A percentile compares a stretch with the other conserved stretches of the same genome.
phyloP scores from a whole-genome alignment of 257 asterid genomes.

The Lithospermum erythrorhizon region DNA sequence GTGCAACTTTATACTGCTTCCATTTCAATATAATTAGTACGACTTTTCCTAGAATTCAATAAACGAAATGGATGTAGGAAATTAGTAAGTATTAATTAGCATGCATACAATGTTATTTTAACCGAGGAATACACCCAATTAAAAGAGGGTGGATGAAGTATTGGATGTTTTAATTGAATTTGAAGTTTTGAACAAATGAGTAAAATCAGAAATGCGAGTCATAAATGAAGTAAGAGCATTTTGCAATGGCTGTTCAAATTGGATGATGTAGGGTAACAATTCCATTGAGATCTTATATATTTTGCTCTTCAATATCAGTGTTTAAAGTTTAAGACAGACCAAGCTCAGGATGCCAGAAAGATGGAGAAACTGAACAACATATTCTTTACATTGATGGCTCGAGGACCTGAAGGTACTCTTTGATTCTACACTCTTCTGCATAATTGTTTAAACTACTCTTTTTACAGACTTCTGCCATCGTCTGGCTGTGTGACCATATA shows the following conservation, averaged over 20 bases:
- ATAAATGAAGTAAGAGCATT: too few species aligned
- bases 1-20: too few species aligned
- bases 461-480: background rate
- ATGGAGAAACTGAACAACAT: slow-evolving; percentile 76
- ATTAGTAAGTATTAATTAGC: too few species aligned
- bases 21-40: too few species aligned
- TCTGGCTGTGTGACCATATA: too few species aligned
- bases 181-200: too few species aligned
- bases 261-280: background rate
- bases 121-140: background rate
- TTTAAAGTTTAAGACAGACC: slow-evolving; percentile 83
- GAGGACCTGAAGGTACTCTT: slow-evolving; percentile 70
- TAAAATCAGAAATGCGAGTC: too few species aligned
- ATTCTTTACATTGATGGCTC: slow-evolving; percentile 79
- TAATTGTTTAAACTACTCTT: background rate
- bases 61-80: too few species aligned
- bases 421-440: background rate
- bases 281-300: background rate
- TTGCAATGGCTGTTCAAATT: background rate
- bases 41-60: too few species aligned
- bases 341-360: slow-evolving; percentile 80
- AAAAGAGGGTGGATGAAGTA: too few species aligned
- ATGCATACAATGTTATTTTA: too few species aligned
- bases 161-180: too few species aligned
- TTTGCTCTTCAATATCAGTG: slow-evolving; percentile 30